These are phyloP conservation scores for Homolaphlyctis polyrhiza DNA, from an alignment of 371 early-diverging fungal species.

Conservation along the genomic window DNA sequence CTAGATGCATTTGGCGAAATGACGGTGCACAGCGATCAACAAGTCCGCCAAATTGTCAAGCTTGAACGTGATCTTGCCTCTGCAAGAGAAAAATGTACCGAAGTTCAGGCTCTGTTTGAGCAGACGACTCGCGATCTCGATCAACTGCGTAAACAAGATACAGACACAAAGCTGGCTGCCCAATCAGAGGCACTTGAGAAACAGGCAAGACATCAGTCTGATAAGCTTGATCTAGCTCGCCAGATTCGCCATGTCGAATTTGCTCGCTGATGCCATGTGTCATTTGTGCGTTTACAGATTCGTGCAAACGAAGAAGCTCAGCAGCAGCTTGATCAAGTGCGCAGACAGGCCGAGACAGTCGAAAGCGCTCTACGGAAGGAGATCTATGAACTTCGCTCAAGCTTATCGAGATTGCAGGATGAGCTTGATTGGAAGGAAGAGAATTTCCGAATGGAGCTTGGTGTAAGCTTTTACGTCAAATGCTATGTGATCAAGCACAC, in stretches of 20 bases:
- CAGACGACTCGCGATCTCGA: slow-evolving; percentile 26
- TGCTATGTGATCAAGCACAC: background rate
- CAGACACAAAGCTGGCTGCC: slow-evolving; percentile 43
- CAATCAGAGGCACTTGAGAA: slow-evolving; percentile 53
- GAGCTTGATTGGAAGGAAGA: slow-evolving; percentile 62
- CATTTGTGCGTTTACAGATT: slow-evolving; percentile 28
- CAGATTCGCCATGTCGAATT: background rate
- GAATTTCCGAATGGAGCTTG: slow-evolving; percentile 48
- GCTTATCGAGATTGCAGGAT: slow-evolving; percentile 55
- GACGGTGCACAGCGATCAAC: slow-evolving; percentile 53
- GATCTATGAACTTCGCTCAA: slow-evolving; percentile 57
- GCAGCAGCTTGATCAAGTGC: slow-evolving; percentile 44
- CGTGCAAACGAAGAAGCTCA: slow-evolving; percentile 37
- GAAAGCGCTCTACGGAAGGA: slow-evolving; percentile 40
- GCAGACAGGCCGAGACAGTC: slow-evolving; percentile 27
- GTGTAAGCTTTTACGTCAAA: background rate
- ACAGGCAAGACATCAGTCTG: slow-evolving; percentile 40
- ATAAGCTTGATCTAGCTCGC: no score
- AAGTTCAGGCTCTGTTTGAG: slow-evolving; percentile 47
- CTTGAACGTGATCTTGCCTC: slow-evolving; percentile 51
- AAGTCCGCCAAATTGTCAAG: slow-evolving; percentile 58
- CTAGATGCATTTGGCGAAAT: no score
- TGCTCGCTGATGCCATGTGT: no score
- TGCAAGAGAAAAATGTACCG: slow-evolving; percentile 35
- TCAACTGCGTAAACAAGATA: slow-evolving; percentile 26